These are phyloP conservation scores for Cicer chorassanicum DNA, from an alignment of 306 rosid genomes.

Conservation along the genomic window DNA sequence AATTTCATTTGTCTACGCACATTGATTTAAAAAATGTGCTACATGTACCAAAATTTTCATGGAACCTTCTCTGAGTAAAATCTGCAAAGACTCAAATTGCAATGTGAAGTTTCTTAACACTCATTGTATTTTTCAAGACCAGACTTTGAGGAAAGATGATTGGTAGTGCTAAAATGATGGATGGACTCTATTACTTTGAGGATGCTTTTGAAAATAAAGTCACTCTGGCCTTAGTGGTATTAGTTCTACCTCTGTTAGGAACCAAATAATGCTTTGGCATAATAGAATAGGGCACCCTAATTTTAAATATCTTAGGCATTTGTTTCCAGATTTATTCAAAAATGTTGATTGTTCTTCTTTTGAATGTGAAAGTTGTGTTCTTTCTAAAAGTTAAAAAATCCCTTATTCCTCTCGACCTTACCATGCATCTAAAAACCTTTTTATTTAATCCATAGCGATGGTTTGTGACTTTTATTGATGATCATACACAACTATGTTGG, in stretches of 20 bases:
- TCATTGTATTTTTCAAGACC: too few relatives aligned
- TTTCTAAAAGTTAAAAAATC: neutral
- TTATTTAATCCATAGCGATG: neutral
- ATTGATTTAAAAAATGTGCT: neutral
- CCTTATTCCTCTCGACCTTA: neutral
- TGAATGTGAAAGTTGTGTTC: constrained; percentile 13
- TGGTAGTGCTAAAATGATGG: too few relatives aligned
- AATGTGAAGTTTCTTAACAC: neutral
- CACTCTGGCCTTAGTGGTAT: neutral
- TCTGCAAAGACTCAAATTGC: neutral
- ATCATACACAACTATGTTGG: neutral
- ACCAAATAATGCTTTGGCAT: neutral
- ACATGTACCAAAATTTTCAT: neutral
- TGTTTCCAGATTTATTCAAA: constrained; percentile 3
- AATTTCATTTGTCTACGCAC: neutral
- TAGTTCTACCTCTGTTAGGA: neutral
- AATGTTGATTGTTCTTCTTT: neutral
- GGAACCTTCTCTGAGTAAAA: neutral
- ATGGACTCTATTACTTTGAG: too few relatives aligned
- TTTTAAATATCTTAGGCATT: neutral
- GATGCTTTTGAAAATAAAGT: neutral
- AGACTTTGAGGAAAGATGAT: too few relatives aligned
- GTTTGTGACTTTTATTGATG: neutral
- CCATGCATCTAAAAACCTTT: constrained; percentile 14
- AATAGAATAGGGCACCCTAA: constrained; percentile 1